Conservation (phyloP, 2,329 filamentous ascomycete genomes). For the Decorospora gaudefroyi region DNA sequence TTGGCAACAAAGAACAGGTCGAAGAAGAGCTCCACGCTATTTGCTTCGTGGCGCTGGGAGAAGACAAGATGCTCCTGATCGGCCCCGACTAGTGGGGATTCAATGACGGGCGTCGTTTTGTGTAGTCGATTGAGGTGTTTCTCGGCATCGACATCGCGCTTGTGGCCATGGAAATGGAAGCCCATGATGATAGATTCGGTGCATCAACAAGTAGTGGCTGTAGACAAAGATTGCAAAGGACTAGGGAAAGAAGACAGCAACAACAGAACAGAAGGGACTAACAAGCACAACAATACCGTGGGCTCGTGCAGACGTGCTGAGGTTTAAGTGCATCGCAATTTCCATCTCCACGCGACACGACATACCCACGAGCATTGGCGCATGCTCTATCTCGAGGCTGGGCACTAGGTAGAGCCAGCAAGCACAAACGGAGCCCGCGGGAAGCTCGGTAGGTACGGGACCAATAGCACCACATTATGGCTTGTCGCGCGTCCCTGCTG, state of each 20-base stretch:
- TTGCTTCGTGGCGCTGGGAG: slow-evolving; percentile 48
- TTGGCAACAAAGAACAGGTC: slow-evolving; percentile 44
- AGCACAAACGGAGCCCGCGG: no score
- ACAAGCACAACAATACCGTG: slow-evolving; percentile 1
- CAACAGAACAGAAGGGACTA: not conserved
- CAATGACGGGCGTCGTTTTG: slow-evolving; percentile 42
- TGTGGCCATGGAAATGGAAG: slow-evolving; percentile 40
- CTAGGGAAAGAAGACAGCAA: not conserved
- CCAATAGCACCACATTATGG: slow-evolving; percentile 18
- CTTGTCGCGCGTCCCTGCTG: slow-evolving; percentile 13
- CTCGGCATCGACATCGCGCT: slow-evolving; percentile 38
- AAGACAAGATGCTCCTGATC: slow-evolving; percentile 45
- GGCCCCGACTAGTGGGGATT: slow-evolving; percentile 44
- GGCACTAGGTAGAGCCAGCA: not conserved
- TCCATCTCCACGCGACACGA: slow-evolving; percentile 5
- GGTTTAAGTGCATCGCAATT: slow-evolving; percentile 11
- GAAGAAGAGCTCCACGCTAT: slow-evolving; percentile 47
- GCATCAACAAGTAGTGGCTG: not conserved
- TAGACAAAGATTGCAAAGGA: not conserved
- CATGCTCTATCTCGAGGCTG: slow-evolving; percentile 7
- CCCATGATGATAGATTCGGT: slow-evolving; percentile 30
- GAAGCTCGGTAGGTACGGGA: slow-evolving; percentile 7
- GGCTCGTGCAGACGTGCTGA: not conserved
- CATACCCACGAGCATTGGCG: slow-evolving; percentile 4
- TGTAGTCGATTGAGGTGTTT: slow-evolving; percentile 45